Conservation (phyloP, 2,329 filamentous ascomycete genomes). For the Aspergillus fijiensis region DNA sequence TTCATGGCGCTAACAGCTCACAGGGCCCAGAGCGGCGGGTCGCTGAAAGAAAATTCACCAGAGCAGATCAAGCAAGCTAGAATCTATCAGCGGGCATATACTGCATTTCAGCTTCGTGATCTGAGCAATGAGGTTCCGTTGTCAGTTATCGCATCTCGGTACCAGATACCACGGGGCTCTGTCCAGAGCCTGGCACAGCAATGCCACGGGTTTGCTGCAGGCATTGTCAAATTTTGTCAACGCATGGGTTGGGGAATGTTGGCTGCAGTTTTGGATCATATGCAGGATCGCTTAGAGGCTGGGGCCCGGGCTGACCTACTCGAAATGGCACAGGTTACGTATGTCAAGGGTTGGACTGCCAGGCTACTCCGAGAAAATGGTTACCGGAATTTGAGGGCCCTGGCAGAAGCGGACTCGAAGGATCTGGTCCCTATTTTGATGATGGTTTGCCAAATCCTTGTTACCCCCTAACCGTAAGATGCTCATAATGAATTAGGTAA, state of each 20-base stretch:
- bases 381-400: constrained; percentile 64
- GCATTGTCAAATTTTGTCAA: constrained; percentile 77
- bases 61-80: constrained; percentile 61
- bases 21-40: constrained; percentile 64
- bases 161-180: constrained; percentile 66
- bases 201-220: constrained; percentile 74
- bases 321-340: constrained; percentile 68
- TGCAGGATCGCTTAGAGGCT: constrained; percentile 69
- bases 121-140: constrained; percentile 75
- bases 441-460: constrained; percentile 51
- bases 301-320: constrained; percentile 70
- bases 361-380: constrained; percentile 74
- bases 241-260: constrained; percentile 75
- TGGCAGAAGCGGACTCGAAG: constrained; percentile 67
- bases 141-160: constrained; percentile 67
- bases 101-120: constrained; percentile 74
- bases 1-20: constrained; percentile 10
- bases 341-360: constrained; percentile 75
- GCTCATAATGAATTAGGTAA: constrained; percentile 50
- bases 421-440: constrained; percentile 71
- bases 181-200: constrained; percentile 72
- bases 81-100: constrained; percentile 70
- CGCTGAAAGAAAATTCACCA: constrained; percentile 61
- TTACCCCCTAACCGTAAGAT: background rate
- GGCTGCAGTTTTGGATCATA: constrained; percentile 71